Conservation (phyloP, 352 stramenopile genomes). For the Pythium guiyangense region DNA sequence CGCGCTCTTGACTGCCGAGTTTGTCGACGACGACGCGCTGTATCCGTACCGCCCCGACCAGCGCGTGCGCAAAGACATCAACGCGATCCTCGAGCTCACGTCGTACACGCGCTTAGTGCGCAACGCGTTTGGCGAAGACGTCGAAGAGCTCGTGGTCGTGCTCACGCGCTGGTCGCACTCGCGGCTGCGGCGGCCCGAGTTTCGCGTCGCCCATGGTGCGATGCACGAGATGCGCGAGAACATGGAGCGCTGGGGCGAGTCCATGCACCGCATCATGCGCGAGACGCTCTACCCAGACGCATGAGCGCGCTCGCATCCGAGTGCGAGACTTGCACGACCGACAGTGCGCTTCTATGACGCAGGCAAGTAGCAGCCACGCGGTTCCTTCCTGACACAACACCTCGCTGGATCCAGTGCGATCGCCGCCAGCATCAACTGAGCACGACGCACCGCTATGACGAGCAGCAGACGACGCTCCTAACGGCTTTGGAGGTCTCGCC, state of each 20-base stretch:
- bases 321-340: no score
- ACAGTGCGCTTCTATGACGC: no score
- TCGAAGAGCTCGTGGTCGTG: slow-evolving; percentile 32
- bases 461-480: no score
- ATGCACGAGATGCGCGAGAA: slow-evolving; percentile 33
- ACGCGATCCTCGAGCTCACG: slow-evolving; percentile 21
- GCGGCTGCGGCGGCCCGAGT: slow-evolving; percentile 24
- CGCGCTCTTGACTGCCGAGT: slow-evolving; percentile 33
- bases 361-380: no score
- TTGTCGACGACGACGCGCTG: slow-evolving; percentile 30
- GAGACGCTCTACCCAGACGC: slow-evolving; percentile 18
- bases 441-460: no score
- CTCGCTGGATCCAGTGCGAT: no score
- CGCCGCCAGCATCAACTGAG: no score
- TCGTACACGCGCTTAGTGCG: slow-evolving; percentile 10
- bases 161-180: slow-evolving; percentile 34
- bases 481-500: no score
- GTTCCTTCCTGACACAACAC: no score
- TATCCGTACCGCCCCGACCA: slow-evolving; percentile 34
- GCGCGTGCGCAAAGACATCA: slow-evolving; percentile 40
- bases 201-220: slow-evolving; percentile 17
- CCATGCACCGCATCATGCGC: slow-evolving; percentile 32
- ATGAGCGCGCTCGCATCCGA: neutral
- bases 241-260: slow-evolving; percentile 37
- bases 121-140: slow-evolving; percentile 16